Base-by-base conservation (phyloP, 139 green algal genomes). In the Chlorella sp. region DNA sequence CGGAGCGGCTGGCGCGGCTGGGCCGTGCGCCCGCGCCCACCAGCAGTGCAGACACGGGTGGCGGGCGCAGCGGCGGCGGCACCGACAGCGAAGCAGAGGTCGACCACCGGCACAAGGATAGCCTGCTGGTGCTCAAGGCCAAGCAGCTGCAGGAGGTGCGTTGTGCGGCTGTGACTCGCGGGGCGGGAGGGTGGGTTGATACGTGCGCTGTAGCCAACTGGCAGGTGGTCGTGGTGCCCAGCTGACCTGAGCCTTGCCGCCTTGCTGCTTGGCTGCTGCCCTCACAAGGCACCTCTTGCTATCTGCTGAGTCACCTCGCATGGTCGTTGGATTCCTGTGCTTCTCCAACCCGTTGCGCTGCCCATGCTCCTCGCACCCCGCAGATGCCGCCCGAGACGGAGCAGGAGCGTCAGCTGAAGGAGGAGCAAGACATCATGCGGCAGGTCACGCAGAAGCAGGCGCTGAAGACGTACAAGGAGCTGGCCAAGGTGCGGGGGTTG, bases 371-470 rank as follows among this genome's bases (percentile, higher is more conserved):
- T 80, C 46, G 48, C 7, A 0, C 30, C 13, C 76, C 34, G 84
- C 84, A 90, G 58, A 24, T 80, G 78, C 86, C 89, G 9, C 84
- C 92, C 40, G 89, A 94, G 80, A 96, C 90, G 7, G 93, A 95
- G 74, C 87, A 89, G 48, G 91, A 97, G 82, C 92, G 93, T 68
- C 41, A 64, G n/a, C 76, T 92, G 81, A 80, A 82, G 38, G 94
- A 99, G 91, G 97, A 99, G 91, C 68, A 88, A 46, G 95, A 97
- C 74, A 95, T 99, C 56, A 90, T 99, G 91, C 90, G 93, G 46
- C 82, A 94, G 73, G 91, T 99, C 67, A 93, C 92, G n/a, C 92
- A 97, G 82, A 96, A 94, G 84, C 91, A 94, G 81, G 95, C 97
- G 67, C 93, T 99, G 32, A 97, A 97, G 88, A 94, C 91, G 28